Evolutionary conservation across 1,139 yeast species (phyloP), one percentile per base, ranked within the genome.

Genomic region (Protomyces inundatus): DNA sequence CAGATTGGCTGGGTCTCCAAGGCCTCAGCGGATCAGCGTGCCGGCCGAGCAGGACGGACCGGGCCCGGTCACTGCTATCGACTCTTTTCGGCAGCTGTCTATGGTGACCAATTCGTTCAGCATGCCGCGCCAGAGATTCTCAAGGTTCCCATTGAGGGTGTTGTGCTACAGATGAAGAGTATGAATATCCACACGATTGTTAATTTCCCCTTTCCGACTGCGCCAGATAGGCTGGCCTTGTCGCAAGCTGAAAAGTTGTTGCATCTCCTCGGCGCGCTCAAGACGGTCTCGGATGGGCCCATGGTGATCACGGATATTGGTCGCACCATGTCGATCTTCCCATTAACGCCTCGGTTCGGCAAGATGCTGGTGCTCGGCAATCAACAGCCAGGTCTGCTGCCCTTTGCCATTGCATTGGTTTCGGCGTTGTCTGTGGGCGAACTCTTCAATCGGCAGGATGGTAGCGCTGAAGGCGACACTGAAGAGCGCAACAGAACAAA

Each of bases 41-140:
- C 96, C 42, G 98, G 98, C 75, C 87, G 99, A 81, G 98, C 99
- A 60, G 99, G 98, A 73, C 88, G 99, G 82, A 93, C 98, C 0
- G 98, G 98, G 0, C 98, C 98, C 0, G 99, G 99, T 64, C 98
- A 95, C 72, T 90, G 97, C 74, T 95, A 95, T 74, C 80, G 98
- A 66, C 76, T 95, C 32, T 95, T 81, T 71, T 91, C 98, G 0
- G 91, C 98, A n/a, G 98, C 98, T 0, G 88, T 95, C 6, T 95
- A 81, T 73, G 98, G 93, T 72, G 83, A 85, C 66, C 93, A 88
- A 70, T 93, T 95, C 74, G 80, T 80, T 4, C 90, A 87, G 70
- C 93, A 93, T 70, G 81, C 95, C 33, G 81, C 79, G 64, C 98
- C 99, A 0, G 99, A 95, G 74, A 91, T 95, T 64, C 77, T 89